Conservation (phyloP, 805 yeast species). For the Saitoella complicata region DNA sequence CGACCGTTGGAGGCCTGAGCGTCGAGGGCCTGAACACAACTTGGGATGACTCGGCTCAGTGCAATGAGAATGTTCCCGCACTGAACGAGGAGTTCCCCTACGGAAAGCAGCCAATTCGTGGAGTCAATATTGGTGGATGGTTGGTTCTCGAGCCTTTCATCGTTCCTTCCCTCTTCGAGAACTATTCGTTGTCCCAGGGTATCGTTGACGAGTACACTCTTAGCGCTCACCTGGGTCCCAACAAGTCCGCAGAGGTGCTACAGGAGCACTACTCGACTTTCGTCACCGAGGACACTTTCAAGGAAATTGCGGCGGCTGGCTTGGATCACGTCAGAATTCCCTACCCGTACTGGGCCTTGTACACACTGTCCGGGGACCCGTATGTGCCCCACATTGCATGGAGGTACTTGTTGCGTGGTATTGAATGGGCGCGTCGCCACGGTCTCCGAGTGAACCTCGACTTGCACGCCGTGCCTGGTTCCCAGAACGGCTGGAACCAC, state of each 20-base stretch:
- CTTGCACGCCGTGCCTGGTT: constrained; percentile 69
- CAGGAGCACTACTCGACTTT: constrained; percentile 64
- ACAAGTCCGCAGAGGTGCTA: constrained; percentile 40
- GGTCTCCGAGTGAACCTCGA: constrained; percentile 58
- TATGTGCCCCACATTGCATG: constrained; percentile 46
- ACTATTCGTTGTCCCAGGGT: constrained; percentile 19
- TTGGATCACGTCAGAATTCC: constrained; percentile 81
- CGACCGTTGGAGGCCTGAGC: constrained; percentile 21
- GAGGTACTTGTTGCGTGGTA: constrained; percentile 43
- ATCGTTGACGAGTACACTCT: constrained; percentile 65
- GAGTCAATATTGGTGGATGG: constrained; percentile 85
- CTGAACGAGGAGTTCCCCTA: constrained; percentile 17
- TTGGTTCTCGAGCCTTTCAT: constrained; percentile 71
- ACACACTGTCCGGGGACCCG: constrained; percentile 48
- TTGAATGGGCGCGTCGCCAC: constrained; percentile 48
- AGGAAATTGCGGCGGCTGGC: constrained; percentile 41
- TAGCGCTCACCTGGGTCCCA: constrained; percentile 28
- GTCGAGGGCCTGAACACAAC: constrained; percentile 22
- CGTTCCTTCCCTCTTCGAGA: constrained; percentile 57
- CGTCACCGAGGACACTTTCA: constrained; percentile 58
- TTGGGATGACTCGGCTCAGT: constrained; percentile 18
- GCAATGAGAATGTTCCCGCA: constrained; percentile 19
- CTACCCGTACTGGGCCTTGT: constrained; percentile 88
- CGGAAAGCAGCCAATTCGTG: constrained; percentile 27
- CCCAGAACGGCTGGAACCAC: constrained; percentile 77